Conservation (phyloP, 2,329 filamentous ascomycete genomes). For the Botryosphaeria dothidea region DNA sequence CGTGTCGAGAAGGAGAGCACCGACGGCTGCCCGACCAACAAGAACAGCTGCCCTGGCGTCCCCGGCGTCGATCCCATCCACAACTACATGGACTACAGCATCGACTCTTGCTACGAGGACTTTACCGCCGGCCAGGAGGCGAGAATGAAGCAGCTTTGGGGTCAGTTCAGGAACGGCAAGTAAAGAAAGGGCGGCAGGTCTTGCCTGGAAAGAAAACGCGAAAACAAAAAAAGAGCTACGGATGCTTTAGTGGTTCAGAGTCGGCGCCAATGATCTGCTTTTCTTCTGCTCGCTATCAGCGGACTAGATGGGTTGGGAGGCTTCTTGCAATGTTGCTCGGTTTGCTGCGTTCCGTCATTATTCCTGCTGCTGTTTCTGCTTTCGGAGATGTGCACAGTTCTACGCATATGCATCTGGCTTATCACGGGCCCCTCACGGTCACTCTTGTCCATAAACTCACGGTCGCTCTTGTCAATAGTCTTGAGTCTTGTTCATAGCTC, state of each 20-base stretch:
- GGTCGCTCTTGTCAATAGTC: not conserved
- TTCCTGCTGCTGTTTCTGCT: not conserved
- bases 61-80: constrained; percentile 52
- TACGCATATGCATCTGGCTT: not conserved
- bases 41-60: constrained; percentile 53
- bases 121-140: constrained; percentile 54
- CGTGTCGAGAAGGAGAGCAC: constrained; percentile 47
- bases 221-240: not conserved
- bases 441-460: not conserved
- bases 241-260: not conserved
- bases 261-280: not conserved
- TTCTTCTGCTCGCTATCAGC: not conserved
- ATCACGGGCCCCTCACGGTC: too few species aligned
- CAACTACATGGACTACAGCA: constrained; percentile 63
- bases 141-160: constrained; percentile 56
- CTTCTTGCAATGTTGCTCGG: not conserved
- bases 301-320: not conserved
- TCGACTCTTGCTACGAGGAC: constrained; percentile 55
- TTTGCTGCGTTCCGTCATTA: not conserved
- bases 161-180: constrained; percentile 41
- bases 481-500: not conserved
- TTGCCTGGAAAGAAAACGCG: not conserved
- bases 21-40: constrained; percentile 55
- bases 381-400: not conserved
- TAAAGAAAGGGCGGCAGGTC: constrained; percentile 20